Evolutionary conservation across 768 basidiomycete genomes (phyloP).

Genomic region (Dacryopinax primogenitus): DNA sequence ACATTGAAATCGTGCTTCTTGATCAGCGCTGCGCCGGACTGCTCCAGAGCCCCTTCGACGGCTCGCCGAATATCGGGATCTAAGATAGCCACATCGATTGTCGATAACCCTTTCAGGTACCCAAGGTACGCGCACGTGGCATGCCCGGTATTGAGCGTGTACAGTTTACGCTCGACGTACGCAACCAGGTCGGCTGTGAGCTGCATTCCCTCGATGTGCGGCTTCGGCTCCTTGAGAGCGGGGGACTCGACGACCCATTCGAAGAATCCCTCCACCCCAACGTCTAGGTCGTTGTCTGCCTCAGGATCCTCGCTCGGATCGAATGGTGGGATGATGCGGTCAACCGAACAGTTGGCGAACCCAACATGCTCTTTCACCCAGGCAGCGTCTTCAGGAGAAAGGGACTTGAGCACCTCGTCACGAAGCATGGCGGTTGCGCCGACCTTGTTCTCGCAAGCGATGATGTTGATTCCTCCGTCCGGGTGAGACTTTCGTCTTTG

Average conservation of each 20-base stretch:
- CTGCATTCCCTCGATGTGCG: slow-evolving; percentile 25
- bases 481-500: slow-evolving; percentile 21
- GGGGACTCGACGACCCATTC: slow-evolving; percentile 32
- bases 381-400: slow-evolving; percentile 21
- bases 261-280: slow-evolving; percentile 33
- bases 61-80: slow-evolving; percentile 24
- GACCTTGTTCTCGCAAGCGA: slow-evolving; percentile 35
- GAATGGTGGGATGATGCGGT: slow-evolving; percentile 29
- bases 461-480: slow-evolving; percentile 25
- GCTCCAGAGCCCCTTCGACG: slow-evolving; percentile 28
- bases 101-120: slow-evolving; percentile 23
- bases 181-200: slow-evolving; percentile 26
- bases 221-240: slow-evolving; percentile 22
- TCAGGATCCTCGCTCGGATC: slow-evolving; percentile 15
- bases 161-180: slow-evolving; percentile 35
- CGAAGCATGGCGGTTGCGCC: slow-evolving; percentile 27
- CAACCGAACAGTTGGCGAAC: slow-evolving; percentile 34
- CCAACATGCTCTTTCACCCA: slow-evolving; percentile 27
- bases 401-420: slow-evolving; percentile 23
- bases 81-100: slow-evolving; percentile 26
- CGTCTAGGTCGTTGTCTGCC: slow-evolving; percentile 23
- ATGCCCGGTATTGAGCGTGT: slow-evolving; percentile 34
- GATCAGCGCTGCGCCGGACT: slow-evolving; percentile 31
- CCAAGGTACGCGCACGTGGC: slow-evolving; percentile 33
- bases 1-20: slow-evolving; percentile 23